These are phyloP conservation scores for Wickerhamiella pararugosa DNA, from an alignment of 1,139 yeast genomes.

Conservation along the genomic window DNA sequence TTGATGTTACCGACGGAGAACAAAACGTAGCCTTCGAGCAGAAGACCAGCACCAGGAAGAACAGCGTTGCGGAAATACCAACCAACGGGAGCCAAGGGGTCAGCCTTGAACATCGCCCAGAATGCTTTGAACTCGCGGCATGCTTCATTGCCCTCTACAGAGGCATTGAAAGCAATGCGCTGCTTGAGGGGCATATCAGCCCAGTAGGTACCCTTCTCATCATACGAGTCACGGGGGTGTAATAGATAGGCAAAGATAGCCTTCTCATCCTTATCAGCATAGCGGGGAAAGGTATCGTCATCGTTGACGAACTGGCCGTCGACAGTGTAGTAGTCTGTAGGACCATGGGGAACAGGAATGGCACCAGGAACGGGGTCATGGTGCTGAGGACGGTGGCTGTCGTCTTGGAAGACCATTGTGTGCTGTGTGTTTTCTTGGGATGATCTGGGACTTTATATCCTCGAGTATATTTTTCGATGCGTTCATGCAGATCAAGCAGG, in stretches of 20 bases:
- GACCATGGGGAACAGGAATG: conserved; percentile 26
- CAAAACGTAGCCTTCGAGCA: conserved; percentile 27
- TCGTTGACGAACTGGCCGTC: conserved; percentile 20
- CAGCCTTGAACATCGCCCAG: conserved; percentile 21
- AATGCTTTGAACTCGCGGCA: conserved; percentile 18
- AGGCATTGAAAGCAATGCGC: conserved; percentile 19
- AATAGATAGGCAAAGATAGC: conserved; percentile 22
- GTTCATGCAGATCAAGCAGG: too few species aligned
- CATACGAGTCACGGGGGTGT: conserved; percentile 23
- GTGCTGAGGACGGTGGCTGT: conserved; percentile 10
- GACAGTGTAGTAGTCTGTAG: conserved; percentile 23
- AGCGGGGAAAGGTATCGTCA: conserved; percentile 16
- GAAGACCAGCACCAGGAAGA: conserved; percentile 27
- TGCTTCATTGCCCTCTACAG: conserved; percentile 21
- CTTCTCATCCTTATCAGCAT: conserved; percentile 22
- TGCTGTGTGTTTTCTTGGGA: too few species aligned
- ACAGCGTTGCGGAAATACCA: conserved; percentile 26
- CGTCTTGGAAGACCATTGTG: too few species aligned
- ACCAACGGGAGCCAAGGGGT: conserved; percentile 24
- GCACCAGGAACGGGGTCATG: conserved; percentile 24
- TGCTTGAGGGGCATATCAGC: conserved; percentile 24
- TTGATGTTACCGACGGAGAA: conserved; percentile 27
- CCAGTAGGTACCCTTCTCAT: conserved; percentile 25
- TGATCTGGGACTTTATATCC: too few species aligned
- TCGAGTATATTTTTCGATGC: too few species aligned